Percentiles rank a stretch among this genome's conserved stretches.
phyloP scores from a whole-genome alignment of 202 grass and related monocot genomes.

The Dendrocalamus latiflorus region DNA sequence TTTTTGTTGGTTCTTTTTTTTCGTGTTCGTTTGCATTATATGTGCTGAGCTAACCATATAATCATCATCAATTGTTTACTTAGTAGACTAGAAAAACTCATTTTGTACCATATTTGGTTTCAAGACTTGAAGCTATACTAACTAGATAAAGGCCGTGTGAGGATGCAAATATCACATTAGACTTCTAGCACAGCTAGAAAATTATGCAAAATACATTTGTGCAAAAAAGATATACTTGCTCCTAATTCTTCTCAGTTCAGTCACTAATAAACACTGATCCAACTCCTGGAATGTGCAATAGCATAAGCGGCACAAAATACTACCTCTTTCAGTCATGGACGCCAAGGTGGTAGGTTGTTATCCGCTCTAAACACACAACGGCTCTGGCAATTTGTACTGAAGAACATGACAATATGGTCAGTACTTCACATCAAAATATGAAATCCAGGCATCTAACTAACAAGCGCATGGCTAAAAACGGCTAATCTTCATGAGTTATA shows the following conservation, averaged over 20 bases:
- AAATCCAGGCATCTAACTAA: neutral
- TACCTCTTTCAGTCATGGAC: constrained; percentile 76
- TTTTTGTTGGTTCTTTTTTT: no score
- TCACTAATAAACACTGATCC: neutral
- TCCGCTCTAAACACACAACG: constrained; percentile 64
- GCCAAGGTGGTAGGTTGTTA: constrained; percentile 95
- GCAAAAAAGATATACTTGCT: neutral
- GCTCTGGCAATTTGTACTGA: constrained; percentile 91
- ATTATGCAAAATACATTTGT: neutral
- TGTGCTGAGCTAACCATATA: no score
- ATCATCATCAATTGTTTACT: no score
- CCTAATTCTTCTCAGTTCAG: neutral
- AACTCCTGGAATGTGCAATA: no score
- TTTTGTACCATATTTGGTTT: no score
- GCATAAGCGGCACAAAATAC: neutral
- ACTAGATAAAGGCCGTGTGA: neutral
- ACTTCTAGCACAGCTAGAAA: neutral
- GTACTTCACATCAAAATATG: neutral
- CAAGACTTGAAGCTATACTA: neutral
- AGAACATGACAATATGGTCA: constrained; percentile 32
- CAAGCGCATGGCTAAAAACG: neutral
- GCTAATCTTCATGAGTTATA: neutral
- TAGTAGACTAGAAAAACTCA: no score
- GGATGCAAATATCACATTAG: neutral
- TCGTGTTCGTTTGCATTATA: no score